Percentiles rank a stretch among this genome's conserved stretches.
These are phyloP conservation scores for Ceratocystis cubensis DNA, from an alignment of 2,329 filamentous ascomycete species.

Conservation along the genomic window DNA sequence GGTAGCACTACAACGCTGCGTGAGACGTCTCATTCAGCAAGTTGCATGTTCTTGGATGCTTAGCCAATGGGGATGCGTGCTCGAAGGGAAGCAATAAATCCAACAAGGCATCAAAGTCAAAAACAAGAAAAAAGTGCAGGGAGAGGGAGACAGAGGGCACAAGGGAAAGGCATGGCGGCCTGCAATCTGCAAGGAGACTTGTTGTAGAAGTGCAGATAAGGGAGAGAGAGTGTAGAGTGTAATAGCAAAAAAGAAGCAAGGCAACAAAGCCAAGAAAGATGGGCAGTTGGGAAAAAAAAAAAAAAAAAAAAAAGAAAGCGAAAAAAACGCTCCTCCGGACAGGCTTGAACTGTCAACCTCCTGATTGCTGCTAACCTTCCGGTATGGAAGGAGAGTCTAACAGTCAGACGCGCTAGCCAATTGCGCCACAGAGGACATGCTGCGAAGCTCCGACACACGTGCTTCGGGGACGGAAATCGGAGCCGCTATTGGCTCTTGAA, in stretches of 20 bases:
- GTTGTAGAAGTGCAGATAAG: not conserved
- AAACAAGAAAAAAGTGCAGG: not conserved
- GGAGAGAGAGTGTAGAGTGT: not conserved
- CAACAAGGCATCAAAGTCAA: not conserved
- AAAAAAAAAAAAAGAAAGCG: not conserved
- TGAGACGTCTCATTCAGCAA: too few relatives aligned
- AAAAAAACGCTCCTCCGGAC: slow-evolving; percentile 18
- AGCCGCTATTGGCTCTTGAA: not conserved
- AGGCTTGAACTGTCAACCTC: slow-evolving; percentile 22
- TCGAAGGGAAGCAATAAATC: not conserved
- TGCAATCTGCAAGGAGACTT: not conserved
- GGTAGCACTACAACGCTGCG: too few relatives aligned
- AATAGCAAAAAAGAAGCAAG: not conserved
- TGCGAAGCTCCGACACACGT: not conserved
- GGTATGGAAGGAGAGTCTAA: slow-evolving; percentile 28
- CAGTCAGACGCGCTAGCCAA: slow-evolving; percentile 50
- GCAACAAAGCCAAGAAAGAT: not conserved
- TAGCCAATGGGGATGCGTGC: too few relatives aligned
- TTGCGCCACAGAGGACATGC: slow-evolving; percentile 31
- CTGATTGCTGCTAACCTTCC: slow-evolving; percentile 17
- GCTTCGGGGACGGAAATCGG: not conserved
- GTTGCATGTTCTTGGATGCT: too few relatives aligned
- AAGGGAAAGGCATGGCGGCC: not conserved
- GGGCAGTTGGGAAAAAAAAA: not conserved
- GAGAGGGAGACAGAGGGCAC: not conserved